phyloP scores from a whole-genome alignment of 805 yeast species.

The Spathaspora passalidarum region DNA sequence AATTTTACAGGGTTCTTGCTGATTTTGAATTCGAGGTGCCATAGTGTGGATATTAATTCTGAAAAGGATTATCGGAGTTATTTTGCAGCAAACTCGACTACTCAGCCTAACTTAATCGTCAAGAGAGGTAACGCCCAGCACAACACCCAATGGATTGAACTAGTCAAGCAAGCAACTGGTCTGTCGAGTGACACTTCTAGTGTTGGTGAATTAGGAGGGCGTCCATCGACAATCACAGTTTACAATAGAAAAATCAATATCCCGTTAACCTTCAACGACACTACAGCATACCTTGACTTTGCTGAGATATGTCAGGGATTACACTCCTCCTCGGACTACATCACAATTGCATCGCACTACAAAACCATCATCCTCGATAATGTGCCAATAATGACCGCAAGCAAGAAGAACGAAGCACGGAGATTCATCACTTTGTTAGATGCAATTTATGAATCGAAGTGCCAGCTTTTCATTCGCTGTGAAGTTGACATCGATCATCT shows the following conservation, averaged over 20 bases:
- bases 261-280: slow-evolving; percentile 36
- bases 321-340: slow-evolving; percentile 66
- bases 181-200: slow-evolving; percentile 1
- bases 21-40: slow-evolving; percentile 57
- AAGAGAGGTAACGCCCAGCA: slow-evolving; percentile 22
- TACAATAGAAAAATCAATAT: slow-evolving; percentile 54
- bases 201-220: slow-evolving; percentile 9
- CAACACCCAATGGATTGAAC: slow-evolving; percentile 29
- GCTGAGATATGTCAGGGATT: slow-evolving; percentile 53
- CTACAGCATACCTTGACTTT: slow-evolving; percentile 47
- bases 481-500: slow-evolving; percentile 49
- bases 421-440: slow-evolving; percentile 64
- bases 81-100: slow-evolving; percentile 18
- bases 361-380: slow-evolving; percentile 56
- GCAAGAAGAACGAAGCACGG: slow-evolving; percentile 65
- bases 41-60: slow-evolving; percentile 60
- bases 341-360: slow-evolving; percentile 60
- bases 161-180: slow-evolving; percentile 19
- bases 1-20: slow-evolving; percentile 57
- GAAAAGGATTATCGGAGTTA: slow-evolving; percentile 50
- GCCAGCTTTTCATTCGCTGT: slow-evolving; percentile 53
- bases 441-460: slow-evolving; percentile 65
- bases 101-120: slow-evolving; percentile 30
- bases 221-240: slow-evolving; percentile 38
- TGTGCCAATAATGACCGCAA: slow-evolving; percentile 56